Base-by-base conservation (phyloP, 257 asterid genomes). In the Schizonepeta tenuifolia region DNA sequence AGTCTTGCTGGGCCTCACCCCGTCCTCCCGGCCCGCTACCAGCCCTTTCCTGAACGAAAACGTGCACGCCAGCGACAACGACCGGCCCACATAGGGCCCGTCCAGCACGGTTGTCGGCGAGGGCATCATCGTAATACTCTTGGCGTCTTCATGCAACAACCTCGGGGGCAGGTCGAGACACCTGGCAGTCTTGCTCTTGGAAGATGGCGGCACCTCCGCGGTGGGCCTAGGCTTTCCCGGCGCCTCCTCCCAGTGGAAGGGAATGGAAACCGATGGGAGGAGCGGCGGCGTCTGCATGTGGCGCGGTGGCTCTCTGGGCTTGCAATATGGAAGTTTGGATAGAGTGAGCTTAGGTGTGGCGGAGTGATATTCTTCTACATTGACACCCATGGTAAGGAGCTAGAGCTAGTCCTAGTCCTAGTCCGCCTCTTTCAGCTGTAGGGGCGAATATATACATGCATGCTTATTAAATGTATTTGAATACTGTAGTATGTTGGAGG, bases 211-310 rank as follows among this genome's bases (percentile, higher is more conserved):
- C 36, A 5, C n/a, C 7, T 1, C 69, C 40, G 76, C 36, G 24
- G 80, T 7, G 65, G 82, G 13, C 65, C 87, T 79, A 3, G 96
- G 96, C 82, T 86, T 90, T 0, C 98, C 97, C 2, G 98, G 98
- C 15, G 78, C 96, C 70, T 84, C 95, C 83, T 92, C 97, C 98
- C 97, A 92, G 18, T 73, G 84, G 74, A 92, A 90, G 1, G 98
- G 98, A 28, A 92, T 26, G 0, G 98, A 86, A 43, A 73, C 83
- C 2, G 79, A 36, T 0, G 87, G 80, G n/a, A 79, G 85, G 46
- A 80, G 72, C 1, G 96, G 97, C 13, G 97, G 98, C 1, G 96
- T 89, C n/a, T 73, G 74, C 73, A 74, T 75, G 60, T 26, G 75
- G 3, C 33, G 61, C 36, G 58, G 49, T 10, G 76, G 76, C 46